Conservation (phyloP, 2,329 filamentous ascomycete species). For the Scopulariopsis brevicaulis region DNA sequence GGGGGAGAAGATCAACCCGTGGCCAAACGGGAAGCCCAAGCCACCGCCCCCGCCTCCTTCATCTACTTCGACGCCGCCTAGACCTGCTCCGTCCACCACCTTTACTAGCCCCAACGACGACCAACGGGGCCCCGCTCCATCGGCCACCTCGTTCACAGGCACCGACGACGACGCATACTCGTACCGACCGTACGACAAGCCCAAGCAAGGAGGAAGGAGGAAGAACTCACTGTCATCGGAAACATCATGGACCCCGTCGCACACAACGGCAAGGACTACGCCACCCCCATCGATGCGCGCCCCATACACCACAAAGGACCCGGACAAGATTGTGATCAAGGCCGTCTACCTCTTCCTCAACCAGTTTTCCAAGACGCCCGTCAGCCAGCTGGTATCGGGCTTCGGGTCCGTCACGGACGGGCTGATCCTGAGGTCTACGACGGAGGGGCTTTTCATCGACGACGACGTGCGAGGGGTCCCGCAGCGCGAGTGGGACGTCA, state of each 20-base stretch:
- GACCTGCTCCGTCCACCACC: conserved; percentile 12
- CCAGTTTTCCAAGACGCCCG: conserved; percentile 74
- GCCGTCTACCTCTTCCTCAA: conserved; percentile 91
- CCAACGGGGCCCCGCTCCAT: conserved; percentile 27
- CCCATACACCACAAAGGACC: conserved; percentile 78
- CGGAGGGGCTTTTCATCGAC: conserved; percentile 92
- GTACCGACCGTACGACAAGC: conserved; percentile 66
- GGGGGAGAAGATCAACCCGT: conserved; percentile 59
- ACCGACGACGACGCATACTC: conserved; percentile 56
- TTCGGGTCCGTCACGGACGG: conserved; percentile 81
- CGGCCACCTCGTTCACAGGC: conserved; percentile 46
- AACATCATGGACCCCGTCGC: conserved; percentile 75
- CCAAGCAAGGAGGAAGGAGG: conserved; percentile 44
- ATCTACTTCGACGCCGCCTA: conserved; percentile 15
- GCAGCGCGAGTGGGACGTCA: conserved; percentile 98
- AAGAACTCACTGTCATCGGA: conserved; percentile 56
- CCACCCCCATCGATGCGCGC: conserved; percentile 69
- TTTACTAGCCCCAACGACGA: conserved; percentile 12
- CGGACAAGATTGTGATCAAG: conserved; percentile 91
- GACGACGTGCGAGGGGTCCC: conserved; percentile 84
- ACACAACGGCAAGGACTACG: conserved; percentile 73
- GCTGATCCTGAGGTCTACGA: conserved; percentile 81
- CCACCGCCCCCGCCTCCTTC: conserved; percentile 18
- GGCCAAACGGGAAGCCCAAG: conserved; percentile 48
- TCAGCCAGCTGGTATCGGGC: conserved; percentile 82